Base-by-base conservation (phyloP, 225 moss, liverwort and hornwort species). In the Straminergon stramineum region DNA sequence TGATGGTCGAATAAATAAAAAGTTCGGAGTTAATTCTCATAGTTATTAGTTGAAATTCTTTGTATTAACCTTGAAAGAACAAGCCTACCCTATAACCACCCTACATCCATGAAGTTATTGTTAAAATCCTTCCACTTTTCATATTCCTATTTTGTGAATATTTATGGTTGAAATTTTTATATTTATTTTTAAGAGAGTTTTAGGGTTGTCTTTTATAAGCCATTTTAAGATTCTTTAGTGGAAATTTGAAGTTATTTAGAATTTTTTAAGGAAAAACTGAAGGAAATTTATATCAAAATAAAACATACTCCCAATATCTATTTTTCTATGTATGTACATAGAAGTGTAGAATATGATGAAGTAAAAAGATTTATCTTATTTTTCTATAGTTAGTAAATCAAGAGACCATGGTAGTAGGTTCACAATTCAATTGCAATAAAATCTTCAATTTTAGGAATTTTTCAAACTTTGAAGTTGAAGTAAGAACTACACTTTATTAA, bases 21-120 rank as follows among this genome's bases (percentile, higher is more conserved):
- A 17, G 6, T 3, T 45, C 43, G 6, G 28, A 45, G 6, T 74
- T 43, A 45, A 10, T 74, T 74, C 4, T 74, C 28, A 43, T 43
- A 28, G 39, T 39, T 39, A 9, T 27, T 23, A 14, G 11, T 70
- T 24, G 41, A 15, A 26, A 41, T 41, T 71, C 15, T 15, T 69
- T 71, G 21, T 9, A 71, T 71, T 14, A 39, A 70, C 24, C 3
- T 39, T 67, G 8, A 70, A 70, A 69, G 2, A 4, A 69, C 0
- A 0, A 1, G n/a, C 22, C n/a, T 22, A 13, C 0, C 7, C 0
- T 21, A n/a, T 13, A 8, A 39, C 7, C 4, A 13, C 0, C 7
- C 0, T 12, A n/a, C 7, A 8, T 23, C 7, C 4, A 39, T 39
- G 24, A 4, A 39, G 2, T 39, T 24, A 39, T 1, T 1, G 4